These are phyloP conservation scores for Syncephalis fuscata DNA, from an alignment of 371 early-diverging fungal genomes.

Conservation along the genomic window DNA sequence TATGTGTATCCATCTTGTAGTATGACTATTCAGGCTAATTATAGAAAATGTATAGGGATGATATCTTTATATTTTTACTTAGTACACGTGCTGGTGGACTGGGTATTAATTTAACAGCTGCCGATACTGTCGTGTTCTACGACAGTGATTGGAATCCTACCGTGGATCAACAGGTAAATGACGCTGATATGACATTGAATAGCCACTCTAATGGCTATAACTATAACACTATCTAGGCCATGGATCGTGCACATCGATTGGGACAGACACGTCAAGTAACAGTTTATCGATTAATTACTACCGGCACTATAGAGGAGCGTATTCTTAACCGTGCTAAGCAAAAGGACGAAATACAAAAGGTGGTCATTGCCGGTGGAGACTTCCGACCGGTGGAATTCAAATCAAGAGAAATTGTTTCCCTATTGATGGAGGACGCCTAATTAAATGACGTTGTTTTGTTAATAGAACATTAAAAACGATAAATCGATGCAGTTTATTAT, in stretches of 20 bases:
- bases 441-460: constrained; percentile 4
- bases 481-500: too few relatives aligned
- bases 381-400: constrained; percentile 53
- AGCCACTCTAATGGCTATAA: too few relatives aligned
- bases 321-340: constrained; percentile 94
- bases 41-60: constrained; percentile 18
- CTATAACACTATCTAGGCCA: constrained; percentile 68
- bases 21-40: background rate
- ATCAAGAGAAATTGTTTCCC: constrained; percentile 73
- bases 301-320: constrained; percentile 87
- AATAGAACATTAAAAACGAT: too few relatives aligned
- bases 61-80: constrained; percentile 69
- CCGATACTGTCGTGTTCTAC: constrained; percentile 90
- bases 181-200: too few relatives aligned
- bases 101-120: constrained; percentile 88
- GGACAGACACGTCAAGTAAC: constrained; percentile 91
- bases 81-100: constrained; percentile 87
- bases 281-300: constrained; percentile 73
- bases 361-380: constrained; percentile 64
- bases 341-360: constrained; percentile 84
- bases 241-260: constrained; percentile 85
- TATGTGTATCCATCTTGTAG: constrained; percentile 5
- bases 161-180: constrained; percentile 90
- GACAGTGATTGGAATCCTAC: constrained; percentile 98
- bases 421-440: constrained; percentile 68